A percentile compares a stretch with the other conserved stretches of the same genome.
phyloP scores from a whole-genome alignment of 2,329 filamentous ascomycete species.

The Lachnellula hyalina region DNA sequence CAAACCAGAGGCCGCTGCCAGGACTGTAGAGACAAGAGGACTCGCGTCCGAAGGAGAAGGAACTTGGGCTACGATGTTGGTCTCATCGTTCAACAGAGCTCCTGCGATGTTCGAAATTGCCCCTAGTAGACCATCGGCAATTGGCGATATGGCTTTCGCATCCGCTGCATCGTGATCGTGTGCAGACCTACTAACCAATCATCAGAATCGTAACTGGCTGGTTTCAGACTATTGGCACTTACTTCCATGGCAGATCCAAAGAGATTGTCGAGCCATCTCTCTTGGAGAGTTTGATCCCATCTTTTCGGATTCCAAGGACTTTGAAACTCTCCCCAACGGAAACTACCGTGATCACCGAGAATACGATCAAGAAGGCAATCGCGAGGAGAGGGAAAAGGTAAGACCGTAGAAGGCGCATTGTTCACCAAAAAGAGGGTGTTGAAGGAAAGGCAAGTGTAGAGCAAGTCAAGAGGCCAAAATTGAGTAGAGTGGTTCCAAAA shows the following conservation, averaged over 20 bases:
- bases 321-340: conserved; percentile 24
- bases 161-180: neutral
- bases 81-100: conserved; percentile 13
- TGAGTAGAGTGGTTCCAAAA: conserved; percentile 4
- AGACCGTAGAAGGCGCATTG: conserved; percentile 21
- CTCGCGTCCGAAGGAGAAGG: neutral
- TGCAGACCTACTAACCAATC: neutral
- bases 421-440: conserved; percentile 1
- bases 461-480: conserved; percentile 3
- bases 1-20: neutral
- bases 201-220: neutral
- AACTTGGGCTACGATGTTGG: conserved; percentile 1
- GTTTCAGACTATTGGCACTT: neutral
- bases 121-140: conserved; percentile 4
- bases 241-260: conserved; percentile 17
- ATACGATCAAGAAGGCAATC: conserved; percentile 16
- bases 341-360: conserved; percentile 23
- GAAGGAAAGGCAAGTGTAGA: neutral
- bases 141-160: conserved; percentile 10
- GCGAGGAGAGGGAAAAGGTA: conserved; percentile 10
- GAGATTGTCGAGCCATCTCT: conserved; percentile 13
- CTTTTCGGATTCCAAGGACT: conserved; percentile 5
- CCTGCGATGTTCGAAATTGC: conserved; percentile 16
- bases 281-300: conserved; percentile 6
- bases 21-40: neutral